Percentiles rank a stretch among this genome's conserved stretches.
These are phyloP conservation scores for Verticillium dahliae DNA, from an alignment of 2,329 filamentous ascomycete genomes.

Conservation along the genomic window DNA sequence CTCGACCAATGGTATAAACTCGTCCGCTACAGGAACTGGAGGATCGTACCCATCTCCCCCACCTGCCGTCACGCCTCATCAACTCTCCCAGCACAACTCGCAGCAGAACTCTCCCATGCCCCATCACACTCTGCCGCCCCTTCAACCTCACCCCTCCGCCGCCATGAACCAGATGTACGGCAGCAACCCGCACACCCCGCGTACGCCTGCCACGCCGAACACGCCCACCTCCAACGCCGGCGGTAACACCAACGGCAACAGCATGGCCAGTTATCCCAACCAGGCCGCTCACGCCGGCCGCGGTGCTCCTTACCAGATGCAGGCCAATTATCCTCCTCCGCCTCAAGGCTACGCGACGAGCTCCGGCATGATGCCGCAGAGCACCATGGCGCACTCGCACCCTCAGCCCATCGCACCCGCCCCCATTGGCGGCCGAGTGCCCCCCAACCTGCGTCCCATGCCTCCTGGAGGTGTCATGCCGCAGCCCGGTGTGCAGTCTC, in stretches of 20 bases:
- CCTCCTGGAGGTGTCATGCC: constrained; percentile 59
- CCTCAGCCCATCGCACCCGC: constrained; percentile 73
- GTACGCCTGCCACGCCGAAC: constrained; percentile 57
- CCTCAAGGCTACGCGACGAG: constrained; percentile 50
- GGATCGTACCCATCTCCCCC: constrained; percentile 38
- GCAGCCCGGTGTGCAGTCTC: constrained; percentile 49
- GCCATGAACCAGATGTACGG: constrained; percentile 50
- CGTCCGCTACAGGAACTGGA: constrained; percentile 37
- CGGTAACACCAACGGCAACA: constrained; percentile 53
- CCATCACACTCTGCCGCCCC: constrained; percentile 48
- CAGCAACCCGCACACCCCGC: constrained; percentile 54
- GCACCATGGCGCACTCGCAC: constrained; percentile 60
- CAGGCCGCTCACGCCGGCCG: constrained; percentile 38
- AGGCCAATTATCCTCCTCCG: constrained; percentile 47
- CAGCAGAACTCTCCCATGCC: constrained; percentile 15
- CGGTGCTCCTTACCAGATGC: constrained; percentile 47
- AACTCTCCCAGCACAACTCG: constrained; percentile 37
- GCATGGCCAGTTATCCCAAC: constrained; percentile 47
- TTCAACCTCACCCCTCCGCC: constrained; percentile 36
- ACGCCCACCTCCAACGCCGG: constrained; percentile 52
- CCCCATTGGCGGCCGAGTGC: constrained; percentile 49
- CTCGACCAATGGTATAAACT: constrained; percentile 50
- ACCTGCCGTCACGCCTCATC: constrained; percentile 44
- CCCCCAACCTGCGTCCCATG: constrained; percentile 60
- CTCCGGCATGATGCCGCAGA: constrained; percentile 58